Percentiles rank a stretch among this genome's conserved stretches.
phyloP scores from a whole-genome alignment of 2,329 filamentous ascomycete species.

The Fusarium kyushuense region DNA sequence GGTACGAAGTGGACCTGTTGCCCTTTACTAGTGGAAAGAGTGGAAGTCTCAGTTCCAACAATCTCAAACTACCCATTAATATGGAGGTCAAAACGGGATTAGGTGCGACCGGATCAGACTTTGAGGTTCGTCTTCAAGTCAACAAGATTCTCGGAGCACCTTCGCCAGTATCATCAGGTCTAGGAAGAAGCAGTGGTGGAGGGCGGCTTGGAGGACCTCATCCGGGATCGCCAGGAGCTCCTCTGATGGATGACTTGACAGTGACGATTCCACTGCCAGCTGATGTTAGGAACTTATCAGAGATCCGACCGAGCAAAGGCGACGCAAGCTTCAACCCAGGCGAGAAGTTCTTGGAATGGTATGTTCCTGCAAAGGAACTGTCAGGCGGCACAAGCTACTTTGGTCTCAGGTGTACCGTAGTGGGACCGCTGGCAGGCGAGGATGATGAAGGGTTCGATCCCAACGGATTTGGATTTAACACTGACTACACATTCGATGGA shows the following conservation, averaged over 20 bases:
- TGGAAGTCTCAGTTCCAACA: conserved; percentile 67
- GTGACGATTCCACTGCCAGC: conserved; percentile 83
- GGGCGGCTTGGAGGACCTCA: conserved; percentile 58
- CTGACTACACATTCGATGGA: conserved; percentile 66
- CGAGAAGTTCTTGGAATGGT: conserved; percentile 83
- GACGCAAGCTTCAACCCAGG: conserved; percentile 85
- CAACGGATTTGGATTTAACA: conserved; percentile 64
- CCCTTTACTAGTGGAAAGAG: conserved; percentile 73
- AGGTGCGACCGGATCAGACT: conserved; percentile 81
- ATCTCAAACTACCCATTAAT: conserved; percentile 82
- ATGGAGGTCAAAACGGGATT: conserved; percentile 86
- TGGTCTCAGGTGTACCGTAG: conserved; percentile 82
- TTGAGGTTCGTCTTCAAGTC: conserved; percentile 84
- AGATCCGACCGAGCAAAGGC: conserved; percentile 83
- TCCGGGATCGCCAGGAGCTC: conserved; percentile 67
- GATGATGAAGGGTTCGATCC: conserved; percentile 63
- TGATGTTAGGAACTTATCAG: conserved; percentile 83
- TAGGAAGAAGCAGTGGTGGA: conserved; percentile 58
- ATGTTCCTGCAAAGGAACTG: conserved; percentile 81
- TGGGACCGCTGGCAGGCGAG: conserved; percentile 69
- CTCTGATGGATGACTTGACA: conserved; percentile 78
- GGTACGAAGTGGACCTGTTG: conserved; percentile 92
- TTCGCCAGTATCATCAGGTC: conserved; percentile 51
- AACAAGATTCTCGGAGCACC: conserved; percentile 71
- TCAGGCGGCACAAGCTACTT: conserved; percentile 75